These are phyloP conservation scores for Coniella vitis DNA, from an alignment of 2,329 filamentous ascomycete genomes.

Conservation along the genomic window DNA sequence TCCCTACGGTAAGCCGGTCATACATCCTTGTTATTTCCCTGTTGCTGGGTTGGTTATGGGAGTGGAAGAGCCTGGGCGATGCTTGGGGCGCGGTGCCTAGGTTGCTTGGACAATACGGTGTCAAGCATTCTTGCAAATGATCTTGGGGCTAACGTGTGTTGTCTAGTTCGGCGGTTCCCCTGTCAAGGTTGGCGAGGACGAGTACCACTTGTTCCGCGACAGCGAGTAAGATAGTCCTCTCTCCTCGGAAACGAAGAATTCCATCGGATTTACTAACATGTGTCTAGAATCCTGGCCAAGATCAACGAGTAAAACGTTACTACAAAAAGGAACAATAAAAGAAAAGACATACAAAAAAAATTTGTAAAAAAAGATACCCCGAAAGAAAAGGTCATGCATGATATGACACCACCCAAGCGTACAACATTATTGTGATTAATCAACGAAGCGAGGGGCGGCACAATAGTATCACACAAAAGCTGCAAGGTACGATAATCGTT, in stretches of 20 bases:
- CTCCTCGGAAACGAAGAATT: background rate
- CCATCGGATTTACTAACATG: constrained; percentile 16
- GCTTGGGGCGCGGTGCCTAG: background rate
- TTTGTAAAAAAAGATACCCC: constrained; percentile 18
- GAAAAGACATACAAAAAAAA: constrained; percentile 17
- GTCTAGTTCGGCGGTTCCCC: constrained; percentile 82
- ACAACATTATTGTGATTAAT: constrained; percentile 20
- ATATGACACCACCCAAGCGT: constrained; percentile 18
- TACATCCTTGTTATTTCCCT: too few species aligned
- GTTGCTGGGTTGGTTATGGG: too few species aligned
- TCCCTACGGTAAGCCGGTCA: constrained; percentile 84
- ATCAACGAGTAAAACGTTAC: constrained; percentile 77
- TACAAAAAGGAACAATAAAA: constrained; percentile 18
- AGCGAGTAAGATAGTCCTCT: constrained; percentile 69
- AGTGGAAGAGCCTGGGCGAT: background rate
- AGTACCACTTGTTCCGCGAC: constrained; percentile 93
- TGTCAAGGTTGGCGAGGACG: constrained; percentile 95
- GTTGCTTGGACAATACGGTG: background rate
- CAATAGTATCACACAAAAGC: constrained; percentile 11
- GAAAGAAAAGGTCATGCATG: constrained; percentile 18
- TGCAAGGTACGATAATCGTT: background rate
- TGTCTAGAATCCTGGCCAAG: constrained; percentile 83
- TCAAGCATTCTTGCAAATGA: constrained; percentile 4
- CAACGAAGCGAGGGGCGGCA: constrained; percentile 18
- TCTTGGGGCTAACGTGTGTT: constrained; percentile 21